These are phyloP conservation scores for Sextonia rubra DNA, from an alignment of 164 flowering plant species.

Conservation along the genomic window DNA sequence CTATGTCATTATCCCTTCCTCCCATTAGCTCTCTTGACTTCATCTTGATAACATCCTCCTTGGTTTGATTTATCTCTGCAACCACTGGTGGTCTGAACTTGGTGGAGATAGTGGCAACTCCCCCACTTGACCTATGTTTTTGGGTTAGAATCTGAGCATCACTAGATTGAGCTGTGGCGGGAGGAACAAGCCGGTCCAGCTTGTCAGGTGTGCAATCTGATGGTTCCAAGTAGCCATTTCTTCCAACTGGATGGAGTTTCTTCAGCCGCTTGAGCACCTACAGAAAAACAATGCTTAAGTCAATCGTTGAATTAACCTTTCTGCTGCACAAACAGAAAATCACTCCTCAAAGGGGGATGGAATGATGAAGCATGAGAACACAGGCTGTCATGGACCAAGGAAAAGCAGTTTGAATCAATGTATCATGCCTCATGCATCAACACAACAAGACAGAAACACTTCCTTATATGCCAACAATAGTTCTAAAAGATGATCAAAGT, in stretches of 20 bases:
- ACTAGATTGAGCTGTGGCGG: constrained; percentile 16
- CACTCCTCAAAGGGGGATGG: background rate
- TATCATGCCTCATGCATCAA: no score
- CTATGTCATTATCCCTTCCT: constrained; percentile 24
- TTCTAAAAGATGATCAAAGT: no score
- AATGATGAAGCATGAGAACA: background rate
- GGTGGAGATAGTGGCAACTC: constrained; percentile 34
- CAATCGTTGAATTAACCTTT: background rate
- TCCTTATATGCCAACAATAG: no score
- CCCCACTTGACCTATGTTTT: constrained; percentile 30
- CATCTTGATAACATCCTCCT: constrained; percentile 20
- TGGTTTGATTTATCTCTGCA: constrained; percentile 2
- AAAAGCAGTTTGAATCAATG: background rate
- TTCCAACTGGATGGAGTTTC: constrained; percentile 39
- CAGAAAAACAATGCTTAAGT: background rate
- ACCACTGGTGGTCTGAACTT: constrained; percentile 25
- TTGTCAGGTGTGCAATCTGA: constrained; percentile 23
- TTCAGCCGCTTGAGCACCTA: constrained; percentile 69
- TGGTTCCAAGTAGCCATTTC: constrained; percentile 24
- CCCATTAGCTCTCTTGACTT: constrained; percentile 34
- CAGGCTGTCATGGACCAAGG: background rate
- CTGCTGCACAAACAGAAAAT: background rate
- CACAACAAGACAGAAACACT: background rate
- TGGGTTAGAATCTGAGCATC: constrained; percentile 23
- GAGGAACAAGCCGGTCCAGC: constrained; percentile 11